Percentiles rank a stretch among this genome's conserved stretches.
These are phyloP conservation scores for Botrytis elliptica DNA, from an alignment of 2,329 filamentous ascomycete species.

Conservation along the genomic window DNA sequence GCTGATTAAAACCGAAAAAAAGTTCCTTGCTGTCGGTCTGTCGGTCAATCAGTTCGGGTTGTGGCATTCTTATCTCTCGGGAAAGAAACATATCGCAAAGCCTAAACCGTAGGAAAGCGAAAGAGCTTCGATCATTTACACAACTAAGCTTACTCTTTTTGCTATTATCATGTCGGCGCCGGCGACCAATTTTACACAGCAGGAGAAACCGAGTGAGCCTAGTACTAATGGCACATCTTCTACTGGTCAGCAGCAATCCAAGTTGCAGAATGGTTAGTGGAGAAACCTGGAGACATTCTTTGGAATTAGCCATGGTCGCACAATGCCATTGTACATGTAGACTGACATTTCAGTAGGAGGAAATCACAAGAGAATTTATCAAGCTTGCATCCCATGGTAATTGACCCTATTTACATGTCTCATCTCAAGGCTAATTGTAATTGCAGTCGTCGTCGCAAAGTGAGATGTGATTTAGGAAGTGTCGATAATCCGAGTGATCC, in stretches of 20 bases:
- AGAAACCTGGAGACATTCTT: background rate
- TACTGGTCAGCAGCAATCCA: constrained; percentile 16
- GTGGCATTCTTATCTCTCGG: constrained; percentile 8
- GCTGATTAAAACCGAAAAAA: background rate
- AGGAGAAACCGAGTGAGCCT: constrained; percentile 10
- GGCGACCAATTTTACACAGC: constrained; percentile 17
- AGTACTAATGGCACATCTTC: constrained; percentile 4
- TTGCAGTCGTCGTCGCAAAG: constrained; percentile 50
- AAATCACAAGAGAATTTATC: constrained; percentile 35
- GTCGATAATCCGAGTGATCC: constrained; percentile 94
- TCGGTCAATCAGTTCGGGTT: background rate
- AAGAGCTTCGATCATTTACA: constrained; percentile 21
- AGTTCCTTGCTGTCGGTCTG: background rate
- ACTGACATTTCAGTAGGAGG: constrained; percentile 12
- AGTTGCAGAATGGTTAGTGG: constrained; percentile 15
- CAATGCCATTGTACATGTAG: background rate
- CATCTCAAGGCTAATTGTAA: background rate
- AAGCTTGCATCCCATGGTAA: constrained; percentile 48
- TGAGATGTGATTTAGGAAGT: constrained; percentile 59
- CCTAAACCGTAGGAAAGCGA: constrained; percentile 28
- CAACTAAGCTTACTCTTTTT: constrained; percentile 21
- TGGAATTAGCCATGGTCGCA: constrained; percentile 14
- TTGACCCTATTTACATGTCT: too few species aligned
- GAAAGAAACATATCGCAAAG: constrained; percentile 12
- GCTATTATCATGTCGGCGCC: constrained; percentile 16